Percentiles rank a stretch among this genome's conserved stretches.
phyloP scores from a whole-genome alignment of 2,329 filamentous ascomycete species.

The Botrytis hyacinthi region DNA sequence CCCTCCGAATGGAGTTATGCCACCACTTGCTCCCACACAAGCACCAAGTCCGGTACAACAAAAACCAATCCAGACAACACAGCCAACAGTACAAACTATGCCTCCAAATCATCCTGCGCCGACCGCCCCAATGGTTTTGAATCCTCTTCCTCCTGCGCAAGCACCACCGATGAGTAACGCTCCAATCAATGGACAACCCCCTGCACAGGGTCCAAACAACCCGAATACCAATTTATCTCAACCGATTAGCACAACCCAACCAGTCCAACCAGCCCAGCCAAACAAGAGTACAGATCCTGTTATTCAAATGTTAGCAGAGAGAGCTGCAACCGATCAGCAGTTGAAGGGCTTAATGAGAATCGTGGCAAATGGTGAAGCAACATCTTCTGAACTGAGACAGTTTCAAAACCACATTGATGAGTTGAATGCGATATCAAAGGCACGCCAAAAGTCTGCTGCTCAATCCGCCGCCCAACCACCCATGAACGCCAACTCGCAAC shows the following conservation, averaged over 20 bases:
- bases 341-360: slow-evolving; percentile 80
- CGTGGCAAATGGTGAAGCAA: slow-evolving; percentile 73
- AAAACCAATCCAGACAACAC: slow-evolving; percentile 35
- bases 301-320: slow-evolving; percentile 74
- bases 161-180: background rate
- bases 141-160: background rate
- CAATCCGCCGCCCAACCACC: slow-evolving; percentile 47
- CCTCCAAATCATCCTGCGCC: slow-evolving; percentile 25
- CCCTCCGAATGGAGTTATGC: slow-evolving; percentile 61
- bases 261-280: slow-evolving; percentile 24
- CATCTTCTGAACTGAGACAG: slow-evolving; percentile 66
- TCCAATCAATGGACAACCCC: background rate
- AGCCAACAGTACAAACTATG: slow-evolving; percentile 19
- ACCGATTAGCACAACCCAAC: slow-evolving; percentile 12
- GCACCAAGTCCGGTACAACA: slow-evolving; percentile 38
- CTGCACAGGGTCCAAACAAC: background rate
- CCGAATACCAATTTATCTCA: slow-evolving; percentile 15
- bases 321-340: slow-evolving; percentile 66
- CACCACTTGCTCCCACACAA: slow-evolving; percentile 49
- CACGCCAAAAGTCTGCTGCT: slow-evolving; percentile 52
- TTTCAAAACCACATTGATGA: slow-evolving; percentile 82
- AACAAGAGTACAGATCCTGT: slow-evolving; percentile 64
- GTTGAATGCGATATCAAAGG: slow-evolving; percentile 63
- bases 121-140: background rate
- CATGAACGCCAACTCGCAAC: slow-evolving; percentile 30